Percentiles rank a stretch among this genome's conserved stretches.
These are phyloP conservation scores for Mentha longifolia DNA, from an alignment of 257 asterid genomes.

Conservation along the genomic window DNA sequence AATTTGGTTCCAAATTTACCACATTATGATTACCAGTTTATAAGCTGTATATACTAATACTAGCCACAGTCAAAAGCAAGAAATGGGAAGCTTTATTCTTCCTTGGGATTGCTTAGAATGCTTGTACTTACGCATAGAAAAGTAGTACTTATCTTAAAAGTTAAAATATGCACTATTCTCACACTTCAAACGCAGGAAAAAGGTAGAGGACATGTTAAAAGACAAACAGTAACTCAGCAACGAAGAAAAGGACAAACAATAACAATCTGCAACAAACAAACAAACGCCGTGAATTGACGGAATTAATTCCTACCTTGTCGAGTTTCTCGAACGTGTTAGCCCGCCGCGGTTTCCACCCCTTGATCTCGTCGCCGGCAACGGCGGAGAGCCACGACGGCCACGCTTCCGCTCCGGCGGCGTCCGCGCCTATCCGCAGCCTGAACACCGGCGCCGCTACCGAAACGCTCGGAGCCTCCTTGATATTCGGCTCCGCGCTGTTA, in stretches of 20 bases:
- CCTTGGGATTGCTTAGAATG: background rate
- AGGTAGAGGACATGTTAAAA: background rate
- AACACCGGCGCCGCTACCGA: constrained; percentile 37
- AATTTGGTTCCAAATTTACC: background rate
- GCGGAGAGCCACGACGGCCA: constrained; percentile 91
- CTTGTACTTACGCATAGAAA: constrained; percentile 26
- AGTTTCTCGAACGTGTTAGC: constrained; percentile 87
- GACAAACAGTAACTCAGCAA: background rate
- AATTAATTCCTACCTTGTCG: constrained; percentile 59
- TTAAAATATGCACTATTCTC: background rate
- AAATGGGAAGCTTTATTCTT: background rate
- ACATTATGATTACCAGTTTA: background rate
- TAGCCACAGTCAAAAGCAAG: background rate
- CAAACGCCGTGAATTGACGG: constrained; percentile 25
- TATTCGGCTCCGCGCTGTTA: constrained; percentile 43
- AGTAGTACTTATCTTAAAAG: background rate
- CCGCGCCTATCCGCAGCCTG: constrained; percentile 39
- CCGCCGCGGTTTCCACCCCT: constrained; percentile 87
- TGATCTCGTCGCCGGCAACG: constrained; percentile 78
- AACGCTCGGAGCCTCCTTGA: constrained; percentile 36
- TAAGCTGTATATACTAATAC: background rate
- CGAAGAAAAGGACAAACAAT: background rate
- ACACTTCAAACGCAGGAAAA: constrained; percentile 3
- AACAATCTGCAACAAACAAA: background rate
- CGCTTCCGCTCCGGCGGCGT: constrained; percentile 43